These are phyloP conservation scores for Hymenochaete sp. DNA, from an alignment of 1,284 basidiomycete species.

Conservation along the genomic window DNA sequence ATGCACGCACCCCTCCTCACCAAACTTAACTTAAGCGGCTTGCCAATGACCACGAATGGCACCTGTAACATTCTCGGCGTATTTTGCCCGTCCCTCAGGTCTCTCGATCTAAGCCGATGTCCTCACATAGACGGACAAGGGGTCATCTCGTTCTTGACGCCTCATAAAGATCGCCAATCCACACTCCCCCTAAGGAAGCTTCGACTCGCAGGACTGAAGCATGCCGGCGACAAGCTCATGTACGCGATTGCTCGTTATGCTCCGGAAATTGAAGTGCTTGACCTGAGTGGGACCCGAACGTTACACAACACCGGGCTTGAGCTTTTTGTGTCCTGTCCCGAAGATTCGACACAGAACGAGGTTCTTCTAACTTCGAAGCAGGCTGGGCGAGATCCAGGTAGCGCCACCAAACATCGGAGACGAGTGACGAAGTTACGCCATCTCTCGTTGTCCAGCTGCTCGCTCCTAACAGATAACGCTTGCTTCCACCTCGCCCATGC, in stretches of 20 bases:
- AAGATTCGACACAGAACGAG: slow-evolving; percentile 19
- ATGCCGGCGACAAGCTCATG: slow-evolving; percentile 54
- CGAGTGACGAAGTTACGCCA: slow-evolving; percentile 71
- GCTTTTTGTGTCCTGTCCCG: slow-evolving; percentile 51
- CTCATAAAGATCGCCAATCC: slow-evolving; percentile 22
- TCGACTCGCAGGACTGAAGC: slow-evolving; percentile 55
- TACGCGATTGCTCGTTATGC: slow-evolving; percentile 50
- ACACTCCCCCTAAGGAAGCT: slow-evolving; percentile 48
- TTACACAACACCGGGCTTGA: slow-evolving; percentile 70
- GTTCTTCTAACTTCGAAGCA: slow-evolving; percentile 52
- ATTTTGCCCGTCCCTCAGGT: slow-evolving; percentile 45
- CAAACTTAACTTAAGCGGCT: slow-evolving; percentile 57
- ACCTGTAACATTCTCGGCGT: slow-evolving; percentile 61
- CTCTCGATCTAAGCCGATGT: slow-evolving; percentile 72
- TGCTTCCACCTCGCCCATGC: slow-evolving; percentile 65
- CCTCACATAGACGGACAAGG: slow-evolving; percentile 59
- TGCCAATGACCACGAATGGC: slow-evolving; percentile 58
- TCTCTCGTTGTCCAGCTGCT: slow-evolving; percentile 69
- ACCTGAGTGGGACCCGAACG: slow-evolving; percentile 63
- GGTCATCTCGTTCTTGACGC: slow-evolving; percentile 24
- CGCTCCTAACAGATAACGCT: slow-evolving; percentile 63
- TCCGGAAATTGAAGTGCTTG: slow-evolving; percentile 73
- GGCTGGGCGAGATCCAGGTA: slow-evolving; percentile 50
- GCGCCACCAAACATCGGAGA: slow-evolving; percentile 42
- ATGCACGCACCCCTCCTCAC: slow-evolving; percentile 56